Conservation (phyloP, 164 flowering plant species). For the Litsea cubeba region DNA sequence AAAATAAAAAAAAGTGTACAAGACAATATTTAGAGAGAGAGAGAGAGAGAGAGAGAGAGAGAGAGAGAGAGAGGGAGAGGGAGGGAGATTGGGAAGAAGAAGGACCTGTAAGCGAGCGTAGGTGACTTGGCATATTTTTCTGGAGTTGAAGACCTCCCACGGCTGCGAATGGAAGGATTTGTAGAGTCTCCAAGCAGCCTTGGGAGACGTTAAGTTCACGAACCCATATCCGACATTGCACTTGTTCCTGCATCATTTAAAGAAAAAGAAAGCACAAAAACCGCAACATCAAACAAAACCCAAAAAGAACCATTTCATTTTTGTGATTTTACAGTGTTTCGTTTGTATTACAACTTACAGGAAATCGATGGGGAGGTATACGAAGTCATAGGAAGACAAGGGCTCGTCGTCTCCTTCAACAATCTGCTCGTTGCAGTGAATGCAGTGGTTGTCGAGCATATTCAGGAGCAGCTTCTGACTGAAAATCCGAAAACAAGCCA, state of each 20-base stretch:
- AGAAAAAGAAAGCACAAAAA: not conserved
- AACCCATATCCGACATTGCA: slow-evolving; percentile 98
- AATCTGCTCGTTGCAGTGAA: slow-evolving; percentile 77
- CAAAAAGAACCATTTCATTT: not conserved
- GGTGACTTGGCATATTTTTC: slow-evolving; percentile 81
- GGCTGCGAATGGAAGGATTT: slow-evolving; percentile 74
- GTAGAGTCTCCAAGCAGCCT: slow-evolving; percentile 78
- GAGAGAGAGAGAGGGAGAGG: not conserved
- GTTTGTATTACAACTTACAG: slow-evolving; percentile 31
- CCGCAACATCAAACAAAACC: not conserved
- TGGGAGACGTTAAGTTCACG: slow-evolving; percentile 84
- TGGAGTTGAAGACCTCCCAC: slow-evolving; percentile 94
- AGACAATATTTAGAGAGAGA: not conserved
- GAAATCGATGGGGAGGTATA: slow-evolving; percentile 95
- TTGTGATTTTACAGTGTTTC: not conserved
- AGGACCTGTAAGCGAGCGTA: slow-evolving; percentile 88
- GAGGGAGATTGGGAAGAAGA: not conserved
- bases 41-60: slow-evolving; percentile 1
- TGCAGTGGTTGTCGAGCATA: slow-evolving; percentile 95
- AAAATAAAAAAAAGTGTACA: not conserved
- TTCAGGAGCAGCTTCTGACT: slow-evolving; percentile 87
- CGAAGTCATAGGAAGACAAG: slow-evolving; percentile 82
- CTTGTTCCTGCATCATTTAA: slow-evolving; percentile 54
- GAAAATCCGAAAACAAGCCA: slow-evolving; percentile 10
- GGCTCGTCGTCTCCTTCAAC: slow-evolving; percentile 47